Conservation (phyloP, 352 stramenopile genomes). For the Pilasporangium apinafurcum region DNA sequence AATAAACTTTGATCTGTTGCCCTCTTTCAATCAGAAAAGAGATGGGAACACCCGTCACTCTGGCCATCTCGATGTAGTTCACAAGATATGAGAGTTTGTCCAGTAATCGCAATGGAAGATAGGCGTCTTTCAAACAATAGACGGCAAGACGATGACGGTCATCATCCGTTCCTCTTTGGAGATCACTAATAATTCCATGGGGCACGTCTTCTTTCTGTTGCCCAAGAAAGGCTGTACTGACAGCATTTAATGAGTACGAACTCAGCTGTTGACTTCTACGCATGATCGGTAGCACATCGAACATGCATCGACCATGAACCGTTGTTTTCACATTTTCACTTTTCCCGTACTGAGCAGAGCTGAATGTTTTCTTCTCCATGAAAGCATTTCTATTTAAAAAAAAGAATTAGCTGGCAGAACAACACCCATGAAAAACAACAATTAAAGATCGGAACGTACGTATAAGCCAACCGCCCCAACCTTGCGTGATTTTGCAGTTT, state of each 20-base stretch:
- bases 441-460: constrained; percentile 26
- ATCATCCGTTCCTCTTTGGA: constrained; percentile 94
- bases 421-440: background rate
- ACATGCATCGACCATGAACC: constrained; percentile 97
- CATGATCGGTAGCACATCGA: constrained; percentile 99
- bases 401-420: no score
- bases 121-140: constrained; percentile 99
- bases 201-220: constrained; percentile 99
- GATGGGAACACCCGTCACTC: constrained; percentile 97
- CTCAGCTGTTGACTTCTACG: constrained; percentile 99
- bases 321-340: constrained; percentile 98
- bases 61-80: constrained; percentile 99
- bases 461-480: constrained; percentile 87
- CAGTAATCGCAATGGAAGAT: constrained; percentile 95
- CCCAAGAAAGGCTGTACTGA: constrained; percentile 96
- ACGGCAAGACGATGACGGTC: constrained; percentile 97
- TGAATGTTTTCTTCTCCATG: constrained; percentile 98
- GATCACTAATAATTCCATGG: constrained; percentile 97
- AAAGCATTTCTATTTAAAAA: constrained; percentile 44
- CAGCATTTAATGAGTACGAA: constrained; percentile 99
- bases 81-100: constrained; percentile 98
- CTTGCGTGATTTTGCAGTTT: constrained; percentile 66
- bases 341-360: constrained; percentile 96
- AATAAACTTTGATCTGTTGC: constrained; percentile 99
- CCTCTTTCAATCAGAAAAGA: constrained; percentile 97